phyloP scores from a whole-genome alignment of 306 rosid genomes.

The Carpinus fangiana region DNA sequence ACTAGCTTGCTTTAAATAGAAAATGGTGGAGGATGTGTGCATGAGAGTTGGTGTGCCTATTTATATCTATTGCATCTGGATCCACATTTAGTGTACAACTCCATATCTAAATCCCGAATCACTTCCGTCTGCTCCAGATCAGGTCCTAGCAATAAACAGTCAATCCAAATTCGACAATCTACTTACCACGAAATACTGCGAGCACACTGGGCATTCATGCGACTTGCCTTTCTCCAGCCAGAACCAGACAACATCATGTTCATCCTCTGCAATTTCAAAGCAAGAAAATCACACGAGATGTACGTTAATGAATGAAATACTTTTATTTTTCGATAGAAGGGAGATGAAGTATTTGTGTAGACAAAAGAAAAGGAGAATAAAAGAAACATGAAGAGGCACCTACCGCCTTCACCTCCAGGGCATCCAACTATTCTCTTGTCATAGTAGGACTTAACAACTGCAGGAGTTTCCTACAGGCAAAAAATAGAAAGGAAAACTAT shows the following conservation, averaged over 20 bases:
- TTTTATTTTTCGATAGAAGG: background rate
- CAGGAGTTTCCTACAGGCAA: slow-evolving; percentile 71
- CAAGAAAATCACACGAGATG: slow-evolving; percentile 20
- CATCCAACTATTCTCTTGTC: slow-evolving; percentile 91
- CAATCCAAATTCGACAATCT: slow-evolving; percentile 18
- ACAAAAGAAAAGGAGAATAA: background rate
- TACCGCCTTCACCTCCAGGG: slow-evolving; percentile 97
- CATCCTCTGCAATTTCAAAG: slow-evolving; percentile 72
- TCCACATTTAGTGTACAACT: slow-evolving; percentile 14
- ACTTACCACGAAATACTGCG: slow-evolving; percentile 88
- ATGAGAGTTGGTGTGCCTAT: slow-evolving; percentile 2
- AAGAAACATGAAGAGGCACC: slow-evolving; percentile 33
- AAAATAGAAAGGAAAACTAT: slow-evolving; percentile 11
- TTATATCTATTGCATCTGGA: slow-evolving; percentile 6
- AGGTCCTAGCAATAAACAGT: background rate
- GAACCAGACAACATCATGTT: slow-evolving; percentile 98
- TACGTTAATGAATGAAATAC: slow-evolving; percentile 11
- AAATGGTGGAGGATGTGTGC: background rate
- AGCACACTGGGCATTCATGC: slow-evolving; percentile 88
- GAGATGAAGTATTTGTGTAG: slow-evolving; percentile 15
- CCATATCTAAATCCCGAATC: background rate
- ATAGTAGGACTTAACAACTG: slow-evolving; percentile 76
- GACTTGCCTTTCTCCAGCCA: slow-evolving; percentile 93
- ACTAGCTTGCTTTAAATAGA: too few species aligned
- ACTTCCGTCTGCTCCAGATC: background rate